Evolutionary conservation across 1,139 yeast species (phyloP).

Genomic region (Yamadazyma dendronema): DNA sequence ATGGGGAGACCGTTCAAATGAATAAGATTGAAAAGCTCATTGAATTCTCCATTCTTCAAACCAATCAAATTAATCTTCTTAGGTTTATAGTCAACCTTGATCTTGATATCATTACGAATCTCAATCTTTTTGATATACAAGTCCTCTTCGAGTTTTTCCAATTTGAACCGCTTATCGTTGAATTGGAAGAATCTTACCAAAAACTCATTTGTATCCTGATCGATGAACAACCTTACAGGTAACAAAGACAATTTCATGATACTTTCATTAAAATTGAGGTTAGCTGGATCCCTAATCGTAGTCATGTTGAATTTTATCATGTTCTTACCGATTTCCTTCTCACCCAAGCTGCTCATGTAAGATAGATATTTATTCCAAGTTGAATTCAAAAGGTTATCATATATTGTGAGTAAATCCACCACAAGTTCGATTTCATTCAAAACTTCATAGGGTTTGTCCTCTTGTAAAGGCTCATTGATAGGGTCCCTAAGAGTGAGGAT

Average conservation of each 20-base stretch:
- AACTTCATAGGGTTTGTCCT: conserved; percentile 32
- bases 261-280: conserved; percentile 69
- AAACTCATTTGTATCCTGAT: conserved; percentile 91
- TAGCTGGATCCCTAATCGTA: conserved; percentile 53
- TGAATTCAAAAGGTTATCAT: conserved; percentile 80
- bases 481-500: conserved; percentile 52
- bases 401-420: conserved; percentile 15
- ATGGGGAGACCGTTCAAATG: conserved; percentile 83
- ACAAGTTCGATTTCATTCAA: conserved; percentile 45
- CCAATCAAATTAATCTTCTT: conserved; percentile 84
- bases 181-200: conserved; percentile 77
- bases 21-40: conserved; percentile 85
- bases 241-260: conserved; percentile 54
- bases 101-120: conserved; percentile 51
- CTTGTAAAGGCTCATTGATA: conserved; percentile 21
- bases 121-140: conserved; percentile 68
- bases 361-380: conserved; percentile 89
- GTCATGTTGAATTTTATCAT: conserved; percentile 58
- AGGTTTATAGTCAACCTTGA: conserved; percentile 89
- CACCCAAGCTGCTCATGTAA: conserved; percentile 65
- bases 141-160: conserved; percentile 56
- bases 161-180: conserved; percentile 64
- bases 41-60: conserved; percentile 77
- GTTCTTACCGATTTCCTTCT: conserved; percentile 65
- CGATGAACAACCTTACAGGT: conserved; percentile 82